A percentile compares a stretch with the other conserved stretches of the same genome.
Conservation (phyloP, 208 protist genomes). For the Leishmania tropica region DNA sequence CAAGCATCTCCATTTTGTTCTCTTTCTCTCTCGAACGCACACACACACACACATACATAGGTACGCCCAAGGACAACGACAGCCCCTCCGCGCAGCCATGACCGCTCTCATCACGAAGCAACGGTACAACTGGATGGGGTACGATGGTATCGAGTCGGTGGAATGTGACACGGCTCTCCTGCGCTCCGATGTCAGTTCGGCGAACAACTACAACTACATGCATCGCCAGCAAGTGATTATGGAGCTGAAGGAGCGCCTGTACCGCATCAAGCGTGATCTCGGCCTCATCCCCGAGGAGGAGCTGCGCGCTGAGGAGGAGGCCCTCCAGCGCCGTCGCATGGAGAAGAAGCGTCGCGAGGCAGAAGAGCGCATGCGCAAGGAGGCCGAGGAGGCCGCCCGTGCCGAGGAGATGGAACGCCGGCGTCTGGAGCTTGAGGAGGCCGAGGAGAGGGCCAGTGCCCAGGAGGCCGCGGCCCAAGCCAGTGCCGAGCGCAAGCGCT, state of each 20-base stretch:
- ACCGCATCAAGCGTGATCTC: conserved; percentile 79
- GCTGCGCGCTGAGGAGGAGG: conserved; percentile 45
- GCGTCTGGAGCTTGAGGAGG: conserved; percentile 34
- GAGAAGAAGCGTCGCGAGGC: conserved; percentile 35
- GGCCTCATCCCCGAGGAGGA: conserved; percentile 75
- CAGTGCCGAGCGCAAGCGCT: conserved; percentile 18
- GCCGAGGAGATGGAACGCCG: conserved; percentile 35
- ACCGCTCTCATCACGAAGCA: conserved; percentile 63
- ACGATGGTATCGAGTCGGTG: conserved; percentile 75
- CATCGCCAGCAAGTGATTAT: conserved; percentile 61
- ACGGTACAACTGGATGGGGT: conserved; percentile 89
- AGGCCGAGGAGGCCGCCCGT: conserved; percentile 15
- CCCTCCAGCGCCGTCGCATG: conserved; percentile 31
- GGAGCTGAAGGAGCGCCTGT: conserved; percentile 67
- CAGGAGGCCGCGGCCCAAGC: conserved; percentile 17
- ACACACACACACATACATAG: neutral
- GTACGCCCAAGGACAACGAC: neutral
- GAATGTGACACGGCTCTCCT: conserved; percentile 50
- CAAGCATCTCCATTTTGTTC: neutral
- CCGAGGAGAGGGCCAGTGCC: conserved; percentile 8
- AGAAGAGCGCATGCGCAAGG: conserved; percentile 20
- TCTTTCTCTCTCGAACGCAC: neutral
- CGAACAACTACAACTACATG: conserved; percentile 62
- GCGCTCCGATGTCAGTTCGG: conserved; percentile 24
- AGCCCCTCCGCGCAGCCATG: conserved; percentile 13